phyloP scores from a whole-genome alignment of 192 early-diverging fungal species.

The Mortierella claussenii region DNA sequence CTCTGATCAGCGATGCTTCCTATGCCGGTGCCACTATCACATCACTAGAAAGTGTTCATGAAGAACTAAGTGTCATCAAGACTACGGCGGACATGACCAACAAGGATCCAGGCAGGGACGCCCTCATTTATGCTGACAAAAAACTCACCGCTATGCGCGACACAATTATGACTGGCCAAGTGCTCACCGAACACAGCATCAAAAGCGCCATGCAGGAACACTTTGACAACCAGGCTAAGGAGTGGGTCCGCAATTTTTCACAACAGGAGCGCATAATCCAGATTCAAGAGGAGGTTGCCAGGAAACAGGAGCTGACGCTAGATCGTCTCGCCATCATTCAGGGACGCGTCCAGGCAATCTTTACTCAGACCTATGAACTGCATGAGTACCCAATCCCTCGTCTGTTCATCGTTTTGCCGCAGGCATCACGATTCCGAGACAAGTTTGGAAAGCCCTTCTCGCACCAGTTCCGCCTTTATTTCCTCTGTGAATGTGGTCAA shows the following conservation, averaged over 20 bases:
- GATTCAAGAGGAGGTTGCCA: background rate
- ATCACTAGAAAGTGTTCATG: background rate
- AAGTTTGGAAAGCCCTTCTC: background rate
- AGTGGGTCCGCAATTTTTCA: background rate
- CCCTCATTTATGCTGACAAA: no score
- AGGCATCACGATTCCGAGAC: background rate
- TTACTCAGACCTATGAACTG: slow-evolving; percentile 22
- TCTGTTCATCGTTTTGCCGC: slow-evolving; percentile 24
- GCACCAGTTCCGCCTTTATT: slow-evolving; percentile 6
- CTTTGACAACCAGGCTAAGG: background rate
- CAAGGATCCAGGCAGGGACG: no score
- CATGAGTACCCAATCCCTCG: slow-evolving; percentile 28
- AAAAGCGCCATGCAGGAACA: slow-evolving; percentile 2
- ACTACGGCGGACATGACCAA: background rate
- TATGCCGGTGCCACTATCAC: background rate
- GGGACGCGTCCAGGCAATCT: background rate
- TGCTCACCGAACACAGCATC: background rate
- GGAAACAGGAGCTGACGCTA: background rate
- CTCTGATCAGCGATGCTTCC: background rate
- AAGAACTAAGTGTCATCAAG: background rate
- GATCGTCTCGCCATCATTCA: slow-evolving; percentile 12
- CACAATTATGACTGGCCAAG: no score
- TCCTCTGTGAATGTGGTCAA: slow-evolving; percentile 13
- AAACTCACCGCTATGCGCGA: no score
- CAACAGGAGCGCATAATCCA: slow-evolving; percentile 1